These are phyloP conservation scores for Roridomyces roridus DNA, from an alignment of 768 basidiomycete genomes.

Conservation along the genomic window DNA sequence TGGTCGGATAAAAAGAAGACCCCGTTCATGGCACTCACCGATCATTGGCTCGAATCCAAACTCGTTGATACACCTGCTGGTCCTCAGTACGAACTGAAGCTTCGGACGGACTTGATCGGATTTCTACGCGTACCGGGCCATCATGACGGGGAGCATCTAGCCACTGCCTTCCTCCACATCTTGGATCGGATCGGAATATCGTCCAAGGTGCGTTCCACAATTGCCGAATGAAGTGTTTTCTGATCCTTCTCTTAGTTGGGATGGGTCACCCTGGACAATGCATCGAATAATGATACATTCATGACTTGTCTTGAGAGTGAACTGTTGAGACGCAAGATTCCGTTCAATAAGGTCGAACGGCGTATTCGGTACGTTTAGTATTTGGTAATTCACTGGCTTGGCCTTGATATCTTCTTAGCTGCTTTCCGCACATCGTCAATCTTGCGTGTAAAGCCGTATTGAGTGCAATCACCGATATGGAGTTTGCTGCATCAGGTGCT, in stretches of 20 bases:
- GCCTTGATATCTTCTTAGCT: no score
- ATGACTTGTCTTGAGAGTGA: constrained; percentile 2
- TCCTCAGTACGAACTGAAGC: constrained; percentile 25
- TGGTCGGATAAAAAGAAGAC: constrained; percentile 43
- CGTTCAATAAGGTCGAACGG: not conserved
- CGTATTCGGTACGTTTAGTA: constrained; percentile 11
- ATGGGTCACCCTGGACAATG: constrained; percentile 18
- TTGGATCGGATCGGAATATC: constrained; percentile 35
- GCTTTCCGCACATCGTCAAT: constrained; percentile 16
- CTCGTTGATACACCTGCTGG: constrained; percentile 24
- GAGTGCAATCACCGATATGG: constrained; percentile 28
- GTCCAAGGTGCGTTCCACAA: constrained; percentile 27
- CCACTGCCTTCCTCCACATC: constrained; percentile 36
- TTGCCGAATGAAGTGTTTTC: not conserved
- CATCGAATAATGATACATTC: constrained; percentile 16
- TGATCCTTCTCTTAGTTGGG: not conserved
- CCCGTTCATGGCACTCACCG: constrained; percentile 50
- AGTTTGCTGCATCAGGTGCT: constrained; percentile 13
- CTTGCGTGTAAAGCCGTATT: constrained; percentile 25
- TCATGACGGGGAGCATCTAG: constrained; percentile 46
- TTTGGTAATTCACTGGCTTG: not conserved
- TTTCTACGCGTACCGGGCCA: constrained; percentile 41
- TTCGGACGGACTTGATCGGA: constrained; percentile 41
- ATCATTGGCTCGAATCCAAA: constrained; percentile 43
- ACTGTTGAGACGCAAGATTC: not conserved